phyloP scores from a whole-genome alignment of 169 alveolate genomes.

The Plasmodium vivax region DNA sequence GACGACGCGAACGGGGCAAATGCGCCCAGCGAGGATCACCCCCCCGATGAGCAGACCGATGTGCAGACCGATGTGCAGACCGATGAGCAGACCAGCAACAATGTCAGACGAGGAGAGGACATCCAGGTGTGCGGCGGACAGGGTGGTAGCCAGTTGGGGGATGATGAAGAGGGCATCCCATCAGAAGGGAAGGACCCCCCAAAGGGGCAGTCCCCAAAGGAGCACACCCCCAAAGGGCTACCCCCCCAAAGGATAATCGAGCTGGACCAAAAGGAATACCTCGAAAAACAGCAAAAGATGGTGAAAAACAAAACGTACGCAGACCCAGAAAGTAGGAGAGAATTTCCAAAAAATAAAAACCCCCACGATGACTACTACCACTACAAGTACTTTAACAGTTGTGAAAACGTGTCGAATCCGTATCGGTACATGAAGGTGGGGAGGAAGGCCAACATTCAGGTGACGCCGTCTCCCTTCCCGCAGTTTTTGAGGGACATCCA shows the following conservation, averaged over 20 bases:
- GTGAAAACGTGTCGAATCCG: constrained; percentile 19
- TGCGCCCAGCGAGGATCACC: background rate
- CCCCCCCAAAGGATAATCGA: no score
- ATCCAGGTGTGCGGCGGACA: background rate
- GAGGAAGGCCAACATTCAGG: constrained; percentile 57
- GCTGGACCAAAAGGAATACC: background rate
- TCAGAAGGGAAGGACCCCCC: background rate
- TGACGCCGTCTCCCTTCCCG: constrained; percentile 70
- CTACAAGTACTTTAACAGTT: constrained; percentile 43
- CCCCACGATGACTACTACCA: constrained; percentile 73
- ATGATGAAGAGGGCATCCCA: background rate
- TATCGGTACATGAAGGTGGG: constrained; percentile 25
- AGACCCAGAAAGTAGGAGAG: background rate
- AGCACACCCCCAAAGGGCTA: background rate
- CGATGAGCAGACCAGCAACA: background rate
- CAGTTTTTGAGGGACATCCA: constrained; percentile 74
- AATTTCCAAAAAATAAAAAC: constrained; percentile 43
- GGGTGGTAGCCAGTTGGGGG: background rate
- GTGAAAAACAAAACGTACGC: constrained; percentile 4
- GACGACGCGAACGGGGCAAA: background rate
- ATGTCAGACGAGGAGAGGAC: background rate
- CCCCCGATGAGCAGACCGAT: background rate
- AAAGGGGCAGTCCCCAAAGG: background rate
- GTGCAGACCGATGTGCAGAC: background rate
- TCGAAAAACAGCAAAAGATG: constrained; percentile 4